A percentile compares a stretch with the other conserved stretches of the same genome.
These are phyloP conservation scores for Brettanomyces sp. DNA, from an alignment of 805 yeast genomes.

Conservation along the genomic window DNA sequence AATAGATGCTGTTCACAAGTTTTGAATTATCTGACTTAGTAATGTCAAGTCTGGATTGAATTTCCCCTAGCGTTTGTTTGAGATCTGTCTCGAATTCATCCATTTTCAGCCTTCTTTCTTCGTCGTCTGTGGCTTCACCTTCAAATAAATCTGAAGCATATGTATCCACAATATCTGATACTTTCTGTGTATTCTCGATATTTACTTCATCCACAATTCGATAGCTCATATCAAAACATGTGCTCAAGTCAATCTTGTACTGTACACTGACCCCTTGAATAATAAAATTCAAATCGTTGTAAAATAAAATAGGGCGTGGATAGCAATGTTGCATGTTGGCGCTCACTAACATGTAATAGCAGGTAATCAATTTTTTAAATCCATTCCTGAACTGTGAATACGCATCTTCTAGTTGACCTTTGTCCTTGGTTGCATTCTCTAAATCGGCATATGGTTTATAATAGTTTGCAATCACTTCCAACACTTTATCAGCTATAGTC, in stretches of 20 bases:
- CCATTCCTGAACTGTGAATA: conserved; percentile 15
- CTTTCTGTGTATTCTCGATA: conserved; percentile 3
- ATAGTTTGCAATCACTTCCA: conserved; percentile 10
- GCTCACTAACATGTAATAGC: conserved; percentile 20
- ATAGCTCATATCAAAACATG: conserved; percentile 16
- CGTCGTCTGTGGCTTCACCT: conserved; percentile 11
- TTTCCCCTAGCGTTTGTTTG: conserved; percentile 5
- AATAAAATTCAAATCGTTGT: conserved; percentile 22
- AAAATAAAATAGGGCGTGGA: conserved; percentile 19
- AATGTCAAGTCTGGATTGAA: conserved; percentile 8
- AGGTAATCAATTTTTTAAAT: conserved; percentile 18
- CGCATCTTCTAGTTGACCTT: conserved; percentile 13
- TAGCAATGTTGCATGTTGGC: conserved; percentile 10
- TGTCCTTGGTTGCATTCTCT: conserved; percentile 2
- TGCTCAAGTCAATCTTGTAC: conserved; percentile 13
- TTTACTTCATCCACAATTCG: conserved; percentile 8
- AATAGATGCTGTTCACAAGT: conserved; percentile 11
- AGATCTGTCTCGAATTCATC: conserved; percentile 7
- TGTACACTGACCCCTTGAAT: conserved; percentile 12
- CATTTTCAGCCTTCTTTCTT: conserved; percentile 1
- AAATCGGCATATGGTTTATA: conserved; percentile 13
- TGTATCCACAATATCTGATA: conserved; percentile 7
- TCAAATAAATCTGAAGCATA: conserved; percentile 12
- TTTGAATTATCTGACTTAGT: conserved; percentile 13
- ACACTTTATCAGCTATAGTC: conserved; percentile 8